A percentile compares a stretch with the other conserved stretches of the same genome.
Conservation (phyloP, 1,284 basidiomycete genomes). For the Amylostereum areolatum region DNA sequence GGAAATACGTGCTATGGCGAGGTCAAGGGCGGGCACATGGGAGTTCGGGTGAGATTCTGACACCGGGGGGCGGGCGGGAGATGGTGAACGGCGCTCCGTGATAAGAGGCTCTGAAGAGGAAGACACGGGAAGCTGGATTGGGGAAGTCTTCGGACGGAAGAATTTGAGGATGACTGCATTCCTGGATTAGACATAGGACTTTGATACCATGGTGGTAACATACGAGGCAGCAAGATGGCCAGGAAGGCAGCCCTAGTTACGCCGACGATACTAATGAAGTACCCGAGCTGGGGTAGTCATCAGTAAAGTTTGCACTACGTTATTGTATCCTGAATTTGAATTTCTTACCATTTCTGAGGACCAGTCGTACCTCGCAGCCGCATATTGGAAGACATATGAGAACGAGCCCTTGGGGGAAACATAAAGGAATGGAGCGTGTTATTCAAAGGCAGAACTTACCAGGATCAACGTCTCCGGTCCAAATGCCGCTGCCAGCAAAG, state of each 20-base stretch:
- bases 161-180: slow-evolving; percentile 47
- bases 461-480: slow-evolving; percentile 49
- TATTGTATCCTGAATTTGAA: background rate
- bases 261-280: slow-evolving; percentile 66
- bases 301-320: background rate
- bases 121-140: slow-evolving; percentile 27
- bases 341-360: slow-evolving; percentile 56
- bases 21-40: slow-evolving; percentile 49
- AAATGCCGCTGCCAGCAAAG: slow-evolving; percentile 49
- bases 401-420: slow-evolving; percentile 47
- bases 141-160: slow-evolving; percentile 34
- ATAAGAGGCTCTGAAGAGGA: slow-evolving; percentile 26
- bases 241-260: slow-evolving; percentile 55
- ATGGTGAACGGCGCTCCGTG: slow-evolving; percentile 12
- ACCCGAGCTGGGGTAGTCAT: slow-evolving; percentile 52
- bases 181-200: too few relatives aligned
- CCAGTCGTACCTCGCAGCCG: slow-evolving; percentile 65
- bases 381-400: slow-evolving; percentile 66
- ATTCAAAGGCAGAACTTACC: slow-evolving; percentile 32
- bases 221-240: slow-evolving; percentile 64
- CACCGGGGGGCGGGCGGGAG: slow-evolving; percentile 11
- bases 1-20: slow-evolving; percentile 53
- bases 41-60: slow-evolving; percentile 2
- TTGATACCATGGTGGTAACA: slow-evolving; percentile 13
- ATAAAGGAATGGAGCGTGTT: background rate